Conservation (phyloP, 108 stramenopile genomes). For the Cyclotella kingstonii region DNA sequence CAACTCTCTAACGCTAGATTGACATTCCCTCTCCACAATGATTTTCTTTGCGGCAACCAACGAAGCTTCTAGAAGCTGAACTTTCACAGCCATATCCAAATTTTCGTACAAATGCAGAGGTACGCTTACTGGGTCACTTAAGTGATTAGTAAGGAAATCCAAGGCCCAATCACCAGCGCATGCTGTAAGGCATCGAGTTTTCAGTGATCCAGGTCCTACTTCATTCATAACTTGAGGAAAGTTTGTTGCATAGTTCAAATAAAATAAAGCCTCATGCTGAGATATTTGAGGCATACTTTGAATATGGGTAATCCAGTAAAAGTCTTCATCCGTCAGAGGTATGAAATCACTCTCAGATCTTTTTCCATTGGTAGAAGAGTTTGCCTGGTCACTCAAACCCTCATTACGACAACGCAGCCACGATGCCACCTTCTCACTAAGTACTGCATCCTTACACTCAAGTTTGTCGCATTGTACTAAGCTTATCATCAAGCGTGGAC, state of each 20-base stretch:
- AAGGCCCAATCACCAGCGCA: conserved; percentile 11
- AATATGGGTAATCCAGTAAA: conserved; percentile 41
- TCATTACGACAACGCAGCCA: conserved; percentile 15
- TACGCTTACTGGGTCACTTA: conserved; percentile 2
- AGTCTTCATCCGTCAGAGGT: conserved; percentile 34
- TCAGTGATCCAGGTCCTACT: conserved; percentile 29
- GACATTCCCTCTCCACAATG: conserved; percentile 2
- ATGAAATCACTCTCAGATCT: neutral
- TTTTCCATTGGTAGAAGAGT: neutral
- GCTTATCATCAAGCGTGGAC: conserved; percentile 31
- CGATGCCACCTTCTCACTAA: conserved; percentile 33
- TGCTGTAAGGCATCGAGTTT: conserved; percentile 25
- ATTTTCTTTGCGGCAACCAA: conserved; percentile 22
- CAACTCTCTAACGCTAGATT: neutral
- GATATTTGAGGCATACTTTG: conserved; percentile 34
- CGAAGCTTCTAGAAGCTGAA: conserved; percentile 25
- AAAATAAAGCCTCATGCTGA: conserved; percentile 33
- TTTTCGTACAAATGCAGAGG: conserved; percentile 14
- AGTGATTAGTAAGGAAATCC: conserved; percentile 13
- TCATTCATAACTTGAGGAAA: conserved; percentile 36
- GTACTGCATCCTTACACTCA: conserved; percentile 10
- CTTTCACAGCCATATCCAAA: conserved; percentile 17
- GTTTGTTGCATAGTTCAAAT: conserved; percentile 22
- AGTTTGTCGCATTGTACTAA: conserved; percentile 32
- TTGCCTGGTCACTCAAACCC: neutral